Conservation (phyloP, 192 early-diverging fungal species). For the Spizellomyces punctatus region DNA sequence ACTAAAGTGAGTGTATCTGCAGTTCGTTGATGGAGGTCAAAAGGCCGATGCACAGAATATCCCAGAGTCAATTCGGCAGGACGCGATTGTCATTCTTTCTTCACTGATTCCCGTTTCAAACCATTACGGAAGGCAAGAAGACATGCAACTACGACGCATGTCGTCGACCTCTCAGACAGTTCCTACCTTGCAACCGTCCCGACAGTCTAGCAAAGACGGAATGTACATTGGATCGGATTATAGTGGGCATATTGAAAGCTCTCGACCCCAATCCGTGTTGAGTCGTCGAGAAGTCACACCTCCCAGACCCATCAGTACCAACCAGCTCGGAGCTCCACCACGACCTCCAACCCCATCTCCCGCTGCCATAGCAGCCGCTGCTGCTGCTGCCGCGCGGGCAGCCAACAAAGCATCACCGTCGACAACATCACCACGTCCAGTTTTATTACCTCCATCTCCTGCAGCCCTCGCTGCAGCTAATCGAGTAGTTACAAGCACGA, state of each 20-base stretch:
- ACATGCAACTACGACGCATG: not conserved
- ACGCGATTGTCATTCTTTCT: slow-evolving; percentile 44
- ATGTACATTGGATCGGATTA: not conserved
- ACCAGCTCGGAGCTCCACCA: not conserved
- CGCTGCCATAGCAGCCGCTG: not conserved
- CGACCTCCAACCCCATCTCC: not conserved
- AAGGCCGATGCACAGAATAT: slow-evolving; percentile 6
- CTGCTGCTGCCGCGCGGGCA: not conserved
- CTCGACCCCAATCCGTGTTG: not conserved
- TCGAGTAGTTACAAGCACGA: too few relatives aligned
- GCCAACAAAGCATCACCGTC: not conserved
- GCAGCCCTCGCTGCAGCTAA: slow-evolving; percentile 22
- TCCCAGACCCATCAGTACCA: not conserved
- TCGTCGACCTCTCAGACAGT: not conserved
- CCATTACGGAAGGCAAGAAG: slow-evolving; percentile 5
- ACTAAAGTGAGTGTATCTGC: not conserved
- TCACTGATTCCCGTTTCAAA: slow-evolving; percentile 46
- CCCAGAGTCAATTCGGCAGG: slow-evolving; percentile 48
- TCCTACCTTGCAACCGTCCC: not conserved
- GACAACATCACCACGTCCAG: not conserved
- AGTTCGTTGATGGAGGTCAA: too few relatives aligned
- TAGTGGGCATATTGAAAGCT: not conserved
- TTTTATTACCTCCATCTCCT: slow-evolving; percentile 19
- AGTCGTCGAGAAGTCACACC: not conserved
- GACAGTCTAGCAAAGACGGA: slow-evolving; percentile 3